These are phyloP conservation scores for Colletotrichum lini DNA, from an alignment of 2,329 filamentous ascomycete species.

Conservation along the genomic window DNA sequence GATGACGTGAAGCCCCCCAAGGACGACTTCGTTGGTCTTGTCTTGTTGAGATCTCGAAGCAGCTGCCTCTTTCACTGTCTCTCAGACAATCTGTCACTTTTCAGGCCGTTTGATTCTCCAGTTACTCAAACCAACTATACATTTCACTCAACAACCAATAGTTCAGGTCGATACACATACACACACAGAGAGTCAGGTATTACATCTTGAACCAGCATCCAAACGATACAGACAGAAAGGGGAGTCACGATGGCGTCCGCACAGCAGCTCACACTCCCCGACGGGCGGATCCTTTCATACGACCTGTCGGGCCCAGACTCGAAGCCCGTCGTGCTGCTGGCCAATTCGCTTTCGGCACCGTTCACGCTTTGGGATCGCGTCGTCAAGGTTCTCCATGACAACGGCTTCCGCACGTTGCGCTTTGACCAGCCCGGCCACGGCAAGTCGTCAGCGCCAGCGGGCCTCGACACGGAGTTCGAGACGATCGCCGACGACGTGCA, in stretches of 20 bases:
- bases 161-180: no score
- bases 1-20: constrained; percentile 35
- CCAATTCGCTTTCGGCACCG: constrained; percentile 57
- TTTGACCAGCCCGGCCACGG: constrained; percentile 62
- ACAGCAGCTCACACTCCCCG: constrained; percentile 45
- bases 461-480: constrained; percentile 56
- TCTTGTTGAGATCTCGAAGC: background rate
- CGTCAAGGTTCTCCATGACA: constrained; percentile 50
- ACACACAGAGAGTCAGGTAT: no score
- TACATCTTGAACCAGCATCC: background rate
- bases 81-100: background rate
- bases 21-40: background rate
- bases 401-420: constrained; percentile 57
- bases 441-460: constrained; percentile 51
- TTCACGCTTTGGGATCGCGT: constrained; percentile 57
- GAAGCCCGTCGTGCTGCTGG: constrained; percentile 54
- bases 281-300: constrained; percentile 50
- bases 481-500: constrained; percentile 56
- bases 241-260: constrained; percentile 44
- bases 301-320: constrained; percentile 46
- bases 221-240: constrained; percentile 46
- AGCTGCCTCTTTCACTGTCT: background rate
- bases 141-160: background rate
- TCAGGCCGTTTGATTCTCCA: no score
- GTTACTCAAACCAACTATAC: background rate